Evolutionary conservation across 345 rosid species (phyloP).

Genomic region (Geranium brycei): DNA sequence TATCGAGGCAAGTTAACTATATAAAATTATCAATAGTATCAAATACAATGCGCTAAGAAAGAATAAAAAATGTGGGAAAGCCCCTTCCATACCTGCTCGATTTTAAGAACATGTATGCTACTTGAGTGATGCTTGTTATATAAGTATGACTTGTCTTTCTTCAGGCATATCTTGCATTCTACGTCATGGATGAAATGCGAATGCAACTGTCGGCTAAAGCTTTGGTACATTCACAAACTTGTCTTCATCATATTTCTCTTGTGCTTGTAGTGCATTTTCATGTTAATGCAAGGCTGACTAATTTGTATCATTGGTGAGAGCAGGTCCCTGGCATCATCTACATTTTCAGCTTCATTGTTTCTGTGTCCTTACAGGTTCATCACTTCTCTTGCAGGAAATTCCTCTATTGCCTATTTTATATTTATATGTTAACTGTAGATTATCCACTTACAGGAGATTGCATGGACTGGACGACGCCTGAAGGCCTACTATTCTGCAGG

Average conservation of each 20-base stretch:
- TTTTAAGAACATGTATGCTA: not conserved
- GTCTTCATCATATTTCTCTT: not conserved
- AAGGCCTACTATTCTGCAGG: constrained; percentile 82
- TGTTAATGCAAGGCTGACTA: constrained; percentile 6
- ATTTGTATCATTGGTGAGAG: constrained; percentile 10
- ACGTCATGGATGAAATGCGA: constrained; percentile 65
- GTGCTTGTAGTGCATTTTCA: not conserved
- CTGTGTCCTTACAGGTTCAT: constrained; percentile 69
- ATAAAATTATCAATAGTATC: not conserved
- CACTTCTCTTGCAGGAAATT: not conserved
- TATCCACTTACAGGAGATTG: constrained; percentile 43
- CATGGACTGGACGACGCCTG: constrained; percentile 69
- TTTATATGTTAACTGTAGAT: not conserved
- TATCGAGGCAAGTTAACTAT: no score
- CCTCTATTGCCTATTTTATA: not conserved
- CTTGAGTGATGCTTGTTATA: not conserved
- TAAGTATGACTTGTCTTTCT: not conserved
- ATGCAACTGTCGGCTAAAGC: constrained; percentile 90
- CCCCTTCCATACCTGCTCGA: not conserved
- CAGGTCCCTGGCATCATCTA: constrained; percentile 92
- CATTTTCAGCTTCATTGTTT: constrained; percentile 74
- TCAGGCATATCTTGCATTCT: constrained; percentile 94
- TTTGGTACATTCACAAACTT: constrained; percentile 36
- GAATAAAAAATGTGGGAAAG: not conserved
- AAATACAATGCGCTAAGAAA: not conserved